Base-by-base conservation (phyloP, 1,139 yeast genomes). In the Yamadazyma aaseri region DNA sequence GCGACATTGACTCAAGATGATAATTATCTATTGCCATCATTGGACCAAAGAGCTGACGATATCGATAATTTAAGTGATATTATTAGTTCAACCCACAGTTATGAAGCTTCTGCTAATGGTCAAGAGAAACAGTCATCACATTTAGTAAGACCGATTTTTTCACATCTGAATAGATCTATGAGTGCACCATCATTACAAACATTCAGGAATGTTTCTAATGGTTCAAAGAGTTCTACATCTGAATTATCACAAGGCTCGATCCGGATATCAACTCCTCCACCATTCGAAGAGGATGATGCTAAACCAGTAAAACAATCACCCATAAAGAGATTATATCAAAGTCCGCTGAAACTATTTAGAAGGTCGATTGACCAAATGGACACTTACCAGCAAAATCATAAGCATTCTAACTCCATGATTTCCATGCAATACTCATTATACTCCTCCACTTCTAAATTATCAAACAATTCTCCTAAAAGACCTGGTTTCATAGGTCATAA, bases 121-220 rank as follows among this genome's bases (percentile, higher is more conserved):
- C 15, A 27, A 13, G 17, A 28, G n/a, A 6, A 22, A n/a, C 20
- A 18, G 9, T 6, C 6, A 6, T 9, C 6, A 9, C 18, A 13
- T 18, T 16, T 20, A 6, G 29, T 17, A 7, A 13, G 24, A 18
- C 45, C 49, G 3, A 38, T 48, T 13, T 46, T 41, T 28, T 33
- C 49, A 8, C 40, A 46, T n/a, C 58, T 57, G 58, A 50, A 47
- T 38, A 35, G 66, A 20, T 60, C 71, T 1, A 46, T 49, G 23
- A 63, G 71, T 49, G 73, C 72, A 1, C 73, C 73, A 5, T 67
- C 73, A 3, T 50, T 67, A 24, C 67, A 67, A 39, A 65, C 73
- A 3, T 65, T 53, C 39, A 45, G 68, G 32, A 49, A 45, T 21
- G 36, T 37, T 10, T 41, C 47, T 7, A 23, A 28, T 20, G 28